Conservation (phyloP, 257 asterid species). For the Capsicum chinense region DNA sequence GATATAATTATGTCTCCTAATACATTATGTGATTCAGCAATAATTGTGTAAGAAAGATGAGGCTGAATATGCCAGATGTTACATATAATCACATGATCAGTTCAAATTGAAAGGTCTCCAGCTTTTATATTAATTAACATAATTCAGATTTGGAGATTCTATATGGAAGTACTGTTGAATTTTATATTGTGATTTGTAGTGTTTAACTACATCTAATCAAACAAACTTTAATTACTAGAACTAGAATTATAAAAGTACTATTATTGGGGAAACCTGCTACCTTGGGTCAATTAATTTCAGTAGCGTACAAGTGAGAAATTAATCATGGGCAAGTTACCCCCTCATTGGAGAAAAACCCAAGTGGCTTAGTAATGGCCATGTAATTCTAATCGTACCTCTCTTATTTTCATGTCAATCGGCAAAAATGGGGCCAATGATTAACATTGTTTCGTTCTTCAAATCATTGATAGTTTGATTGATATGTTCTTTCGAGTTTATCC, state of each 20-base stretch:
- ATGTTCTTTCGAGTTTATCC: neutral
- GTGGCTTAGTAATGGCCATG: neutral
- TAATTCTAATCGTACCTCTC: neutral
- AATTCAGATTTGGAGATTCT: neutral
- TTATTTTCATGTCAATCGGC: neutral
- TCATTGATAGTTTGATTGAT: neutral
- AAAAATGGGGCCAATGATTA: neutral
- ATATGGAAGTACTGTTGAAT: too few species aligned
- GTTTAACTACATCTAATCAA: neutral
- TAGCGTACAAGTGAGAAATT: neutral
- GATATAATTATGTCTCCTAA: neutral
- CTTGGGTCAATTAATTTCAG: conserved; percentile 5
- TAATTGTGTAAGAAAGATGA: neutral
- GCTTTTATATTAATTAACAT: neutral
- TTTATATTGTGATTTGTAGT: neutral
- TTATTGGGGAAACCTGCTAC: neutral
- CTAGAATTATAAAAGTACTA: neutral
- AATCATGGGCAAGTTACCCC: neutral
- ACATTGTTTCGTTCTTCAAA: neutral
- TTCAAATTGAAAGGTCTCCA: neutral
- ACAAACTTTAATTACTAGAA: neutral
- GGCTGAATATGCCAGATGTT: neutral
- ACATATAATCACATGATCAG: too few species aligned
- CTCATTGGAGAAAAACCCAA: neutral
- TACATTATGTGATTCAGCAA: neutral